Evolutionary conservation across 768 basidiomycete species (phyloP), one percentile per base, ranked within the genome.

Genomic region (Russula sp.): DNA sequence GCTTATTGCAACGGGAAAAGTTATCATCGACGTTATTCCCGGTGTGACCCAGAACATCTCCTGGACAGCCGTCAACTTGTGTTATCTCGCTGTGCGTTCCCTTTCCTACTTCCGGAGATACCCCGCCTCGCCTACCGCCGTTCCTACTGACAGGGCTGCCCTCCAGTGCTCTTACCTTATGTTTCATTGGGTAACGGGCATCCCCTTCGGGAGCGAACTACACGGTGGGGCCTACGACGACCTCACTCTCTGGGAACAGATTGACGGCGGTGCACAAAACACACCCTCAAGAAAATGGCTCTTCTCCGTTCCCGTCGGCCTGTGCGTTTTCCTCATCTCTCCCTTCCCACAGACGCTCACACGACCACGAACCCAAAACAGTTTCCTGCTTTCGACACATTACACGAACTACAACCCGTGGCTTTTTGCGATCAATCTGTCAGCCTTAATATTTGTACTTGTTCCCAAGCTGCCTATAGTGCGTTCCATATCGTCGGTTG

Each of bases 251-350:
- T 99, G 97, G 97, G 97, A 99, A 73, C 97, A 99, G 80, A 99
- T 99, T 56, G 97, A 99, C 75, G 90, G 92, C 56, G 97, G 97
- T 44, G 97, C 95, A 0, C 97, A 98, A 72, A 97, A 98, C 76
- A 99, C 97, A 6, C 97, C 97, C 0, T 88, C 97, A 6, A 97
- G 93, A 79, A 99, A 99, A 74, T 98, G 94, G 93, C 80, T 99
- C 32, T 83, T 97, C 64, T 85, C 84, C 59, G 87, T 94, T 9
- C 97, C 97, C 0, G 88, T 98, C 68, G 81, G 82, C 42, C 79
- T 99, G 97, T 98, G 71, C 73, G 93, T 78, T 9, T 68, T 52
- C 24, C 14, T 3, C 52, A 18, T 50, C 60, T 40, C 40, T 26
- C 28, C 64, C 44, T 26, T 59, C 52, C 61, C 62, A 28, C 24